A percentile compares a stretch with the other conserved stretches of the same genome.
Evolutionary conservation across 2,329 filamentous ascomycete species (phyloP).

Genomic region (Trichoderma sp.): DNA sequence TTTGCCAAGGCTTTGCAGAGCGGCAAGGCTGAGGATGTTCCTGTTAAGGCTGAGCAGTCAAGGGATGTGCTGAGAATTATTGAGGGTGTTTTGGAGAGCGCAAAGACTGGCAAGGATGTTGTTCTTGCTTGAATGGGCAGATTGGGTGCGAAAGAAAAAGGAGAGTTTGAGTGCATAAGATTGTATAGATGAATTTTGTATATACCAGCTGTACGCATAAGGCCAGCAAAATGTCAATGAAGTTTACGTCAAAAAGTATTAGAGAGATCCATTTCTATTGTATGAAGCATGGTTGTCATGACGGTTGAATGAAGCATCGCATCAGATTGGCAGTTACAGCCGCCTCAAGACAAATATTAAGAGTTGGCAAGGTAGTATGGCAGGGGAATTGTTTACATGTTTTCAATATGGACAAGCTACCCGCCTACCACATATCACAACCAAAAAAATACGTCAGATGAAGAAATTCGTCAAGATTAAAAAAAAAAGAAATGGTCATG

Average conservation of each 20-base stretch:
- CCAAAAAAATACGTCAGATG: neutral
- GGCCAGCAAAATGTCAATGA: neutral
- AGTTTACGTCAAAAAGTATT: neutral
- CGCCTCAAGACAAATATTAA: neutral
- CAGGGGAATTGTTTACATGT: neutral
- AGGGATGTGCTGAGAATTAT: slow-evolving; percentile 53
- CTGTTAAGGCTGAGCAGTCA: slow-evolving; percentile 52
- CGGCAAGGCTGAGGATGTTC: slow-evolving; percentile 49
- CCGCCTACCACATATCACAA: neutral
- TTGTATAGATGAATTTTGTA: neutral
- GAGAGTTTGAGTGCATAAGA: neutral
- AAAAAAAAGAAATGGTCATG: neutral
- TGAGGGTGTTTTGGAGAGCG: slow-evolving; percentile 51
- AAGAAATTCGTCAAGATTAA: neutral
- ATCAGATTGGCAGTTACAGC: neutral
- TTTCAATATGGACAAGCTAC: neutral
- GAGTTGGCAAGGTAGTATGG: neutral
- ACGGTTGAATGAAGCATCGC: neutral
- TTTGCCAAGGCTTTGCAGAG: slow-evolving; percentile 47
- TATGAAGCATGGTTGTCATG: neutral
- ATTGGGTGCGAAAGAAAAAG: neutral
- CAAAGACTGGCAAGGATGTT: slow-evolving; percentile 46
- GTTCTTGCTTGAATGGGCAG: neutral
- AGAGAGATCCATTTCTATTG: accelerated
- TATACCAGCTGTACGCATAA: neutral